Evolutionary conservation across 2,329 filamentous ascomycete genomes (phyloP).

Genomic region (Falciphora oryzae): DNA sequence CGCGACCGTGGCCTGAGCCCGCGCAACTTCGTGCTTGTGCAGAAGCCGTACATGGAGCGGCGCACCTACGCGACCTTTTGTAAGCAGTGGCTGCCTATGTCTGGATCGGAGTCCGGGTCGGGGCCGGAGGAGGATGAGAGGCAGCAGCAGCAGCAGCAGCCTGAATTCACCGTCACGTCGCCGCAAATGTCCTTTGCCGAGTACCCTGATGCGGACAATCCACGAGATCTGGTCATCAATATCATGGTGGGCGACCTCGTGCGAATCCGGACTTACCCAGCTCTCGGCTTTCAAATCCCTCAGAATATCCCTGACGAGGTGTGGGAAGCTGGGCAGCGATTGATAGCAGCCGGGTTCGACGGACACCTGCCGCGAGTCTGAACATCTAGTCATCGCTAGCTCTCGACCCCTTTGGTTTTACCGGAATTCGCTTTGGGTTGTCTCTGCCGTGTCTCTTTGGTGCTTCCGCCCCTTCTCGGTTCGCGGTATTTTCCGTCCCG

Average conservation of each 20-base stretch:
- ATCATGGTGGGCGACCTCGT: slow-evolving; percentile 41
- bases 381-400: too few species aligned
- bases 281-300: slow-evolving; percentile 36
- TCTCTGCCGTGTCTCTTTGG: too few species aligned
- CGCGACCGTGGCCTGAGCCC: slow-evolving; percentile 20
- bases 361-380: slow-evolving; percentile 31
- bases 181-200: slow-evolving; percentile 32
- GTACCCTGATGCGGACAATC: slow-evolving; percentile 37
- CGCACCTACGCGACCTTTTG: slow-evolving; percentile 39
- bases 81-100: slow-evolving; percentile 37
- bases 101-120: not conserved
- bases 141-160: slow-evolving; percentile 6
- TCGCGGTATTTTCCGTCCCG: too few species aligned
- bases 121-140: not conserved
- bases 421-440: too few species aligned
- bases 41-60: slow-evolving; percentile 45
- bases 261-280: slow-evolving; percentile 36
- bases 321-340: slow-evolving; percentile 34
- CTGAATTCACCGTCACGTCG: slow-evolving; percentile 34
- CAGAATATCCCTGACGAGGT: slow-evolving; percentile 36
- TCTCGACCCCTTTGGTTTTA: too few species aligned
- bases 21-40: slow-evolving; percentile 34
- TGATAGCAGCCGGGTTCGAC: slow-evolving; percentile 33
- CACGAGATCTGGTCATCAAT: slow-evolving; percentile 34
- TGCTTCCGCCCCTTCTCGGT: too few species aligned